These are phyloP conservation scores for Cladosporium sp. DNA, from an alignment of 2,329 filamentous ascomycete genomes.

Conservation along the genomic window DNA sequence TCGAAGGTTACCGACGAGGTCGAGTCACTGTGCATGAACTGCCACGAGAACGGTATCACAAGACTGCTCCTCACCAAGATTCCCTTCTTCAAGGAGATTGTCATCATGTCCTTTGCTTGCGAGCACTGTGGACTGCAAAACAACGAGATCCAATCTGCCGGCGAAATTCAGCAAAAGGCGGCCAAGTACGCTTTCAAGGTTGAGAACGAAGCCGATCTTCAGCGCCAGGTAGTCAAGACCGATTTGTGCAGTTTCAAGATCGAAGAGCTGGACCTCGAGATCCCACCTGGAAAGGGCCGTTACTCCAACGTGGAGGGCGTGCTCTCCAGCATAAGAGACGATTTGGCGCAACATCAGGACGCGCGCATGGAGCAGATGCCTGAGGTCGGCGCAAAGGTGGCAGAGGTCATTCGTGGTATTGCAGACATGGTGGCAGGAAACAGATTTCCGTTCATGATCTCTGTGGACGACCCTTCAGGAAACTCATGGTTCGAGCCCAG, in stretches of 20 bases:
- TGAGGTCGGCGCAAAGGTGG: constrained; percentile 76
- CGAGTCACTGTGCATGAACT: constrained; percentile 57
- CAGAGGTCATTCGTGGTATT: constrained; percentile 71
- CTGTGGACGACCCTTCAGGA: constrained; percentile 85
- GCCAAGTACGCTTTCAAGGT: constrained; percentile 80
- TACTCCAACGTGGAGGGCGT: constrained; percentile 93
- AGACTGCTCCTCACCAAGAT: constrained; percentile 86
- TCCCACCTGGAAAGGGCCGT: constrained; percentile 86
- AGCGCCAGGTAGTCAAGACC: constrained; percentile 87
- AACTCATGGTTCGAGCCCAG: constrained; percentile 97
- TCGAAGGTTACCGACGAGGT: constrained; percentile 55
- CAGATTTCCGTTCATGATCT: constrained; percentile 83
- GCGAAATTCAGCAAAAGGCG: constrained; percentile 87
- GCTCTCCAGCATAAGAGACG: constrained; percentile 73
- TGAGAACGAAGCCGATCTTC: constrained; percentile 71
- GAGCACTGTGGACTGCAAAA: constrained; percentile 86
- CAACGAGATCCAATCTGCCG: constrained; percentile 90
- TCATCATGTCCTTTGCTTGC: constrained; percentile 96
- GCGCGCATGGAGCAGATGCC: constrained; percentile 74
- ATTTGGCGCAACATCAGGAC: constrained; percentile 80
- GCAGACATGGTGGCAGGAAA: constrained; percentile 75
- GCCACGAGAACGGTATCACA: constrained; percentile 67
- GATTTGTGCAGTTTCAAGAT: constrained; percentile 84
- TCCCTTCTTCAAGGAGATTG: constrained; percentile 95
- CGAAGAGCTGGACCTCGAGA: constrained; percentile 89